Evolutionary conservation across 352 stramenopile species (phyloP).

Genomic region (Blastocystis sp.): DNA sequence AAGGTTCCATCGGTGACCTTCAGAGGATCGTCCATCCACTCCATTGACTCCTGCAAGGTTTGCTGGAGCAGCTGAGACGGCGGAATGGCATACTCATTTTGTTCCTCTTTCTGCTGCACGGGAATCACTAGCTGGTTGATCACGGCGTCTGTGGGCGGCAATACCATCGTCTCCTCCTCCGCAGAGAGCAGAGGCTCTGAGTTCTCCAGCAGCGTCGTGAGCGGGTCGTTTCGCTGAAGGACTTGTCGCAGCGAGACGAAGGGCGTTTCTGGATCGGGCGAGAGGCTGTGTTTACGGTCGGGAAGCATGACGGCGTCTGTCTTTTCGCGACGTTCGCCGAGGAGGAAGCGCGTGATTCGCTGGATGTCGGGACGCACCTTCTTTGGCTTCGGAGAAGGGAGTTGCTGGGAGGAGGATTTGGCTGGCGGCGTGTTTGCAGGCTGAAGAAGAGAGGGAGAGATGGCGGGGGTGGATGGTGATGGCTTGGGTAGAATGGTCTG

Average conservation of each 20-base stretch:
- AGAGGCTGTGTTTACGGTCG: not conserved
- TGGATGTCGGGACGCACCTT: not conserved
- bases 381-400: too few species aligned
- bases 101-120: not conserved
- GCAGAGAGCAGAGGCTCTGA: not conserved
- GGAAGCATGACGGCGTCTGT: not conserved
- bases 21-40: not conserved
- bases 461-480: too few species aligned
- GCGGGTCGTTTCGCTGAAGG: not conserved
- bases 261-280: not conserved
- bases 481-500: too few species aligned
- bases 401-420: too few species aligned
- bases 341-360: conserved; percentile 12
- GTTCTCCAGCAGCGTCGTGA: not conserved
- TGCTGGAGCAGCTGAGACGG: not conserved
- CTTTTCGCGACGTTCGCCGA: conserved; percentile 9
- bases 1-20: not conserved
- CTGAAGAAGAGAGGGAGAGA: too few species aligned
- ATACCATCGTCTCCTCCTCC: not conserved
- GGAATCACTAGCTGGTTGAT: not conserved
- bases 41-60: not conserved
- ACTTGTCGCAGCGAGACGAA: conserved; percentile 10
- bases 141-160: not conserved
- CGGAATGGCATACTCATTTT: not conserved
- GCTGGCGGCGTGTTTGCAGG: too few species aligned